Conservation (phyloP, 1,284 basidiomycete genomes). For the Ustilago sp. region DNA sequence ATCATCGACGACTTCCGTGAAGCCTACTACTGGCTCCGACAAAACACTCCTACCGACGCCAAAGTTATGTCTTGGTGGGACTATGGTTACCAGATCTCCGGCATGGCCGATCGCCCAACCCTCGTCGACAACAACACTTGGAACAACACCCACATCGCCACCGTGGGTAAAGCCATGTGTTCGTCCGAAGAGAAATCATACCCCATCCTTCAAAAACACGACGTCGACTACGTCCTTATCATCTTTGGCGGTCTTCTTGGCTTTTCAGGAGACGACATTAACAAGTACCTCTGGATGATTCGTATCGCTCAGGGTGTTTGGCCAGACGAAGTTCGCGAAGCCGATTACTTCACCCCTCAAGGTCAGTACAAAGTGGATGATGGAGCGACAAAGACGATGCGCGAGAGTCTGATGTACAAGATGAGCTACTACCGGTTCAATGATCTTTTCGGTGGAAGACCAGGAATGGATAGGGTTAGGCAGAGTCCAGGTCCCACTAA, state of each 20-base stretch:
- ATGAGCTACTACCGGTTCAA: conserved; percentile 69
- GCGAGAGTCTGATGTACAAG: conserved; percentile 84
- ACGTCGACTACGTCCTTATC: conserved; percentile 96
- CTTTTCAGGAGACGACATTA: conserved; percentile 98
- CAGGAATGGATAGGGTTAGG: conserved; percentile 64
- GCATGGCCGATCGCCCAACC: conserved; percentile 97
- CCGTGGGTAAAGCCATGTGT: conserved; percentile 80
- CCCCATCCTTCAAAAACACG: conserved; percentile 95
- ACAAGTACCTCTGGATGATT: conserved; percentile 91
- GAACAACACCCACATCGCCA: conserved; percentile 83
- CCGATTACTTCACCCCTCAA: conserved; percentile 90
- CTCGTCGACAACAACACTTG: conserved; percentile 99
- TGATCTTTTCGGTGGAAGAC: conserved; percentile 70
- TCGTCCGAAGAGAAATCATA: conserved; percentile 93
- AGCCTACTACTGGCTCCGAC: conserved; percentile 99
- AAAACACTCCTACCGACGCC: conserved; percentile 90
- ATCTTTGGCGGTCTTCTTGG: conserved; percentile 97
- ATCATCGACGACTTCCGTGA: conserved; percentile 99
- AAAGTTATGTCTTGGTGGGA: conserved; percentile 99
- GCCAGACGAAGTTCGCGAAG: conserved; percentile 97
- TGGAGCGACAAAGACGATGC: conserved; percentile 88
- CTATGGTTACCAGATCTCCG: conserved; percentile 99
- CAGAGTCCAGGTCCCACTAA: conserved; percentile 49
- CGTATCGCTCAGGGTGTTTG: conserved; percentile 97
- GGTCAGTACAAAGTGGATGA: conserved; percentile 97